phyloP scores from a whole-genome alignment of 108 stramenopile species.

The Discostella pseudostelligera region DNA sequence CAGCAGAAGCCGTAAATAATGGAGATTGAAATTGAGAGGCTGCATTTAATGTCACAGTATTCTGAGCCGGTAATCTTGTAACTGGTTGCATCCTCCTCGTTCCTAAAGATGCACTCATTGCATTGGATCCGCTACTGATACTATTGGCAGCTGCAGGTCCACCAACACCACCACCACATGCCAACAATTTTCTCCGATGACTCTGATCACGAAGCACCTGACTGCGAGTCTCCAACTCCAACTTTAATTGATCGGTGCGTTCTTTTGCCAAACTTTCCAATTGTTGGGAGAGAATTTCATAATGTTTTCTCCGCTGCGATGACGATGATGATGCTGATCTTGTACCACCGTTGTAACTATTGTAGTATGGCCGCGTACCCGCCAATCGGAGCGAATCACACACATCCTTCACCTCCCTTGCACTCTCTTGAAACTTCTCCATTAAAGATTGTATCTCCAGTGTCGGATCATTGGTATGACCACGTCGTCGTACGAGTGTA shows the following conservation, averaged over 20 bases:
- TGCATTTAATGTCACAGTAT: slow-evolving; percentile 1
- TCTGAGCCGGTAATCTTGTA: slow-evolving; percentile 15
- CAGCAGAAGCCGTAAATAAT: slow-evolving; percentile 43
- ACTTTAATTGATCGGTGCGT: slow-evolving; percentile 53
- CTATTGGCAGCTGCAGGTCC: not conserved
- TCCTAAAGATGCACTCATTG: not conserved
- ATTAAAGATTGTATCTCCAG: slow-evolving; percentile 56
- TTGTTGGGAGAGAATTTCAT: slow-evolving; percentile 62
- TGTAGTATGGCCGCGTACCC: slow-evolving; percentile 22
- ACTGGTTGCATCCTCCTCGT: slow-evolving; percentile 3
- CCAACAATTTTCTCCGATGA: slow-evolving; percentile 65
- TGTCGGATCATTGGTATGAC: slow-evolving; percentile 87
- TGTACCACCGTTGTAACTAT: not conserved
- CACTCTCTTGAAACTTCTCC: slow-evolving; percentile 60
- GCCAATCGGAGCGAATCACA: slow-evolving; percentile 26
- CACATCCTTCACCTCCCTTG: slow-evolving; percentile 61
- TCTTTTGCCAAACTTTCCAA: slow-evolving; percentile 59
- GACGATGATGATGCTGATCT: slow-evolving; percentile 13
- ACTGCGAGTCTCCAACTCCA: slow-evolving; percentile 65
- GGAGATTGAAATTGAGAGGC: slow-evolving; percentile 46
- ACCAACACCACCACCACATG: slow-evolving; percentile 21
- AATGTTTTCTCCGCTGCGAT: slow-evolving; percentile 61
- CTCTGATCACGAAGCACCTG: slow-evolving; percentile 74
- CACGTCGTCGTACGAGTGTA: slow-evolving; percentile 66
- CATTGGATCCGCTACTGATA: not conserved